These are phyloP conservation scores for Penicillium sclerotiorum DNA, from an alignment of 2,329 filamentous ascomycete species.

Conservation along the genomic window DNA sequence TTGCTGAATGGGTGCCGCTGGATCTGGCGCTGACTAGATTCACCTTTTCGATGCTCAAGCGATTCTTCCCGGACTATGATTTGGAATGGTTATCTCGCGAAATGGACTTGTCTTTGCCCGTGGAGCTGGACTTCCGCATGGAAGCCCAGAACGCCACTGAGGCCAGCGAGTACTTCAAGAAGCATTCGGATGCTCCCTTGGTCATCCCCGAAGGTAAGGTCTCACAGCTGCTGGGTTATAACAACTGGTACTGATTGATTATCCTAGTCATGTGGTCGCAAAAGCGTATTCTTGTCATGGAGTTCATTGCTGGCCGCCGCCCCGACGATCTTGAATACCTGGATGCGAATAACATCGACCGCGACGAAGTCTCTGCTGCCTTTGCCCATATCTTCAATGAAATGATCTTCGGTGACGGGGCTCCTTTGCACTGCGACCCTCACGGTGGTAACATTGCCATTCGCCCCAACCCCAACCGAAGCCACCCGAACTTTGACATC, in stretches of 20 bases:
- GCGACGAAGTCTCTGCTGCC: constrained; percentile 91
- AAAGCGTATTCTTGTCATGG: constrained; percentile 91
- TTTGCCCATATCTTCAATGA: constrained; percentile 95
- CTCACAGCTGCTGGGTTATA: background rate
- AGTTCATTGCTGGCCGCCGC: constrained; percentile 81
- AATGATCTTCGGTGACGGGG: constrained; percentile 93
- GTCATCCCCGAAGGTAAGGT: constrained; percentile 71
- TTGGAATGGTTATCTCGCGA: constrained; percentile 93
- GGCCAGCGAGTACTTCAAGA: constrained; percentile 77
- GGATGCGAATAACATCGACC: constrained; percentile 82
- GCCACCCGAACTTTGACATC: constrained; percentile 83
- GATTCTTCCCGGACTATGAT: constrained; percentile 96
- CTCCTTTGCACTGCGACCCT: constrained; percentile 92
- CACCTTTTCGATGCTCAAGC: constrained; percentile 85
- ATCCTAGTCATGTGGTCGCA: constrained; percentile 79
- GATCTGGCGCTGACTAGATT: constrained; percentile 85
- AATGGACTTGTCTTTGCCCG: constrained; percentile 86
- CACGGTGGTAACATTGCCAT: constrained; percentile 97
- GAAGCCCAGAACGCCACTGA: constrained; percentile 83
- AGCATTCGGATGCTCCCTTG: constrained; percentile 73
- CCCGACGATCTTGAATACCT: constrained; percentile 88
- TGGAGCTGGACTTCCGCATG: constrained; percentile 85
- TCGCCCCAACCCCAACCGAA: constrained; percentile 67
- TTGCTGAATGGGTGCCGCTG: constrained; percentile 87
- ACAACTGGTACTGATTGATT: background rate